Base-by-base conservation (phyloP, 305 asterid species). In the Fraxinus platypoda region DNA sequence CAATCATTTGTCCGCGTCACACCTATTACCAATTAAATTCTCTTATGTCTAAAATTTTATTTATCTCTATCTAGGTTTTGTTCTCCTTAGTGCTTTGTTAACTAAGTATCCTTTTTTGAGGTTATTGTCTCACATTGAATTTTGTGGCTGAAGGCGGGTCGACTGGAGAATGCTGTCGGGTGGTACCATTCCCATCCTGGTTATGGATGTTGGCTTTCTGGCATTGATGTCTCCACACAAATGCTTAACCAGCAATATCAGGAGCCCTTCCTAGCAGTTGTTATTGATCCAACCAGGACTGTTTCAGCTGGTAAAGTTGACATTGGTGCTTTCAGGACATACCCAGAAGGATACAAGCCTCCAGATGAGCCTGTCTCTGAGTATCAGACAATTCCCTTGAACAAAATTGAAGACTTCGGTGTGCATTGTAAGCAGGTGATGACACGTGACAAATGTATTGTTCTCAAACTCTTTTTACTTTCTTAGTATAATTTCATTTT, bases 111-210 rank as follows among this genome's bases (percentile, higher is more conserved):
- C 46, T 71, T 33, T 37, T 82, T 57, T 49, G 23, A 70, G 41
- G 52, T 64, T 11, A 64, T 46, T 28, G 31, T 28, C 82, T 72
- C 38, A 59, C 46, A 43, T 70, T 80, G 49, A 37, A 49, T 78
- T 72, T 85, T 66, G 9, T 83, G 11, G 78, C 79, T 84, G 70
- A 79, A 94, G 99, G 99, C 98, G 2, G 99, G 98, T 15, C 92
- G 99, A 19, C 80, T 93, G 74, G 99, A 96, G 90, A 96, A 94
- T 86, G 99, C 89, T 38, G 97, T 96, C 7, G 99, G 99, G 49
- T 96, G 98, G 99, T 96, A 96, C 87, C 99, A 96, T 81, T 96
- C 99, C 4, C 99, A 94, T 87, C 99, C 99, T 83, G 99, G 99
- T 82, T 96, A 93, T 83, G 98, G 99, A 71, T 96, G 99, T 87